Evolutionary conservation across 441 rosid species (phyloP).

Genomic region (Bocquillonia castaneifolia): DNA sequence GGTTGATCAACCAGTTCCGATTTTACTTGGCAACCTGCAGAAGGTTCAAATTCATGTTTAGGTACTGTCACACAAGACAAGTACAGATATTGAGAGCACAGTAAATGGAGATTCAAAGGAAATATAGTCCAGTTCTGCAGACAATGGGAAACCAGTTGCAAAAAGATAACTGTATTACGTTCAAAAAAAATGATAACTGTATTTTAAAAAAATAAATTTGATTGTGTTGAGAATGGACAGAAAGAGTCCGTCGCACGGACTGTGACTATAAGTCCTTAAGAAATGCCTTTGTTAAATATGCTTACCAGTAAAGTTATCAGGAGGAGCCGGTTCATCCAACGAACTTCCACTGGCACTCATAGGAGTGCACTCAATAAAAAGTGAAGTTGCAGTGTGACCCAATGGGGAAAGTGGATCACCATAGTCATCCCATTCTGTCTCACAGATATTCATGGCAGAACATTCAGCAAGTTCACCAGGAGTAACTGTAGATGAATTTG

Average conservation of each 20-base stretch:
- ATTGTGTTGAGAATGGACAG: neutral
- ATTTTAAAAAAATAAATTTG: neutral
- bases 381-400: slow-evolving; percentile 59
- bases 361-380: slow-evolving; percentile 53
- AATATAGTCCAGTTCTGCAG: neutral
- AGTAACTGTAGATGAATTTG: slow-evolving; percentile 52
- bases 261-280: slow-evolving; percentile 11
- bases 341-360: slow-evolving; percentile 55
- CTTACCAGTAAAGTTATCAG: slow-evolving; percentile 43
- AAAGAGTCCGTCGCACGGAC: neutral
- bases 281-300: slow-evolving; percentile 17
- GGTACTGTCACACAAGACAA: neutral
- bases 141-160: neutral
- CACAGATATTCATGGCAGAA: slow-evolving; percentile 40
- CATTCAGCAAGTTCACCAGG: slow-evolving; percentile 56
- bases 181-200: too few relatives aligned
- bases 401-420: slow-evolving; percentile 55
- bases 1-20: slow-evolving; percentile 43
- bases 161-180: too few relatives aligned
- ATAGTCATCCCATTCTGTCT: slow-evolving; percentile 58
- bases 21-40: slow-evolving; percentile 44
- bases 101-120: neutral
- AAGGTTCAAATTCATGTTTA: slow-evolving; percentile 4
- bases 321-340: slow-evolving; percentile 54
- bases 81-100: neutral